Conservation (phyloP, 495 filamentous ascomycete genomes). For the Baudoinia panamericana region DNA sequence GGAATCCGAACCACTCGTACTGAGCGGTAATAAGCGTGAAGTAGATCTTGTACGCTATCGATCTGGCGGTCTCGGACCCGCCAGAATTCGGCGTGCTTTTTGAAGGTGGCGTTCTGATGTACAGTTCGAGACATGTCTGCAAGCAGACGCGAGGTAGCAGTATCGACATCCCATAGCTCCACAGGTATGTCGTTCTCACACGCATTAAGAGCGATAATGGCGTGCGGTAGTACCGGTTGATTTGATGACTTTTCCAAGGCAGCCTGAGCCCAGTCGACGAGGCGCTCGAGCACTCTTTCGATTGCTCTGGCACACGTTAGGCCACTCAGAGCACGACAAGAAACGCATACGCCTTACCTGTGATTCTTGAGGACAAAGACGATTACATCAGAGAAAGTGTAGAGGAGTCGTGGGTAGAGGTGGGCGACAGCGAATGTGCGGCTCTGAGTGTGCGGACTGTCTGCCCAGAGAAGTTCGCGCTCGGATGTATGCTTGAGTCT, state of each 20-base stretch:
- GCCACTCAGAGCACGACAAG: too few species aligned
- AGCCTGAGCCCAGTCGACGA: slow-evolving; percentile 31
- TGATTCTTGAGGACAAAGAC: too few species aligned
- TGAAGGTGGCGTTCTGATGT: neutral
- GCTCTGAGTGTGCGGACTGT: slow-evolving; percentile 26
- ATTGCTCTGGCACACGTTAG: too few species aligned
- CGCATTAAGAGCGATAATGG: slow-evolving; percentile 40
- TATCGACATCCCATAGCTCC: slow-evolving; percentile 32
- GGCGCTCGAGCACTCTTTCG: slow-evolving; percentile 30
- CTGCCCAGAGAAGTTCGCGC: slow-evolving; percentile 28
- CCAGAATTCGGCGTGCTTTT: slow-evolving; percentile 28
- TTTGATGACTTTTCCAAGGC: slow-evolving; percentile 38
- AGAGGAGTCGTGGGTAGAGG: slow-evolving; percentile 39
- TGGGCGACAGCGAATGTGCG: slow-evolving; percentile 31
- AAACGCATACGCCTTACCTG: too few species aligned
- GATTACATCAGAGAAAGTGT: slow-evolving; percentile 23
- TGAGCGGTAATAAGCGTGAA: slow-evolving; percentile 39
- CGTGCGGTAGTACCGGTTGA: slow-evolving; percentile 40
- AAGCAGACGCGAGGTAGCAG: slow-evolving; percentile 32
- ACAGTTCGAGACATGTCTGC: too few species aligned
- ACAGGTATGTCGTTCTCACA: slow-evolving; percentile 32
- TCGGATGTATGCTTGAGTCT: too few species aligned
- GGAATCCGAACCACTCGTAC: slow-evolving; percentile 40
- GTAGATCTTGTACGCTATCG: slow-evolving; percentile 32
- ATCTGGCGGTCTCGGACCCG: slow-evolving; percentile 17